A percentile compares a stretch with the other conserved stretches of the same genome.
phyloP scores from a whole-genome alignment of 2,329 filamentous ascomycete species.

The Fusarium coffeatum region DNA sequence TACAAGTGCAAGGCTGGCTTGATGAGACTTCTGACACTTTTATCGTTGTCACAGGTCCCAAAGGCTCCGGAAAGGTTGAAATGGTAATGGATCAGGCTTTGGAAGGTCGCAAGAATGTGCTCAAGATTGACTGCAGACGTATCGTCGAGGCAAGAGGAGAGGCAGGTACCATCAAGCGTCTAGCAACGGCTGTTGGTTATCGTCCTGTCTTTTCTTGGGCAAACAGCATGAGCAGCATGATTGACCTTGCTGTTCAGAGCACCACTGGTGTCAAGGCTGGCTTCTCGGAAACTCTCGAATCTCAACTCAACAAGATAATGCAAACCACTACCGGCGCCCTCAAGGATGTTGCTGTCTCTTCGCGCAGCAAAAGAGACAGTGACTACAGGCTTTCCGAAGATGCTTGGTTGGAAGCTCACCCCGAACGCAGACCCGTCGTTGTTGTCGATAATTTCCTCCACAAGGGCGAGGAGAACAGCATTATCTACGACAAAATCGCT shows the following conservation, averaged over 20 bases:
- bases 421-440: conserved; percentile 83
- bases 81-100: conserved; percentile 87
- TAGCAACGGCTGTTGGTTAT: conserved; percentile 88
- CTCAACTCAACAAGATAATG: conserved; percentile 89
- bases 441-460: conserved; percentile 93
- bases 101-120: conserved; percentile 77
- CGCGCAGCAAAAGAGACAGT: conserved; percentile 76
- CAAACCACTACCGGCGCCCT: conserved; percentile 84
- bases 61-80: conserved; percentile 91
- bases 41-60: conserved; percentile 91
- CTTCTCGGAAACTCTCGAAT: conserved; percentile 92
- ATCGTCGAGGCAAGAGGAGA: conserved; percentile 93
- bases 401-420: conserved; percentile 89
- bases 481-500: conserved; percentile 82
- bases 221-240: conserved; percentile 91
- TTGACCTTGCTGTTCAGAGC: conserved; percentile 92
- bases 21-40: conserved; percentile 92
- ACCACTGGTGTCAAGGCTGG: conserved; percentile 95
- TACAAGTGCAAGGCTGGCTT: conserved; percentile 85
- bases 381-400: conserved; percentile 81
- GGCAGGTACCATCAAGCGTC: conserved; percentile 81
- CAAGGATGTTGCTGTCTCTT: conserved; percentile 78
- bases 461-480: conserved; percentile 72
- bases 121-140: conserved; percentile 92
- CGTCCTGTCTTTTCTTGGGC: conserved; percentile 95